Evolutionary conservation across 2,329 filamentous ascomycete species (phyloP).

Genomic region (Nemania bipapillata): DNA sequence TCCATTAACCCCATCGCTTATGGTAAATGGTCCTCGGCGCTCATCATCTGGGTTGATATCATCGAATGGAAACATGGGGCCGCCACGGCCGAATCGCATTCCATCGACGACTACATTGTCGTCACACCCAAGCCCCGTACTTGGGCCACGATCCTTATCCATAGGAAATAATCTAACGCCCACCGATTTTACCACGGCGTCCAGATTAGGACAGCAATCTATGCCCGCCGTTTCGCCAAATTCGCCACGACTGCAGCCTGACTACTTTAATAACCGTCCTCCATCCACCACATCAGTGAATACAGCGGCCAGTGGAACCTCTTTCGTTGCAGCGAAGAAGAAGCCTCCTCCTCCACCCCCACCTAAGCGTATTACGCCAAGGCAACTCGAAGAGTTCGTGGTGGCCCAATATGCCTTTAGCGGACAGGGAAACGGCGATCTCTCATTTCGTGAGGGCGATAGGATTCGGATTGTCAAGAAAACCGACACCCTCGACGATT

Average conservation of each 20-base stretch:
- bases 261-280: constrained; percentile 50
- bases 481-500: constrained; percentile 82
- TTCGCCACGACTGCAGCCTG: constrained; percentile 46
- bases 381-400: constrained; percentile 66
- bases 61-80: constrained; percentile 38
- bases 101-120: constrained; percentile 53
- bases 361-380: constrained; percentile 66
- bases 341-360: constrained; percentile 79
- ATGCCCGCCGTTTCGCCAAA: constrained; percentile 48
- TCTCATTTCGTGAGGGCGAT: constrained; percentile 81
- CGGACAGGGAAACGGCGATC: constrained; percentile 74
- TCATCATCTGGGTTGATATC: constrained; percentile 59
- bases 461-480: constrained; percentile 80
- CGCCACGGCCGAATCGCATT: constrained; percentile 53
- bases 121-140: constrained; percentile 49
- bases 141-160: constrained; percentile 41
- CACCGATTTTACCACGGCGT: constrained; percentile 60
- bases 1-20: constrained; percentile 42
- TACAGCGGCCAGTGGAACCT: constrained; percentile 40
- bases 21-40: constrained; percentile 55
- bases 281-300: constrained; percentile 44
- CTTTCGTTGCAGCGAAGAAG: constrained; percentile 67
- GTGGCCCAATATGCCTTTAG: constrained; percentile 80
- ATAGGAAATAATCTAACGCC: constrained; percentile 53
- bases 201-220: constrained; percentile 52